Conservation (phyloP, 2,329 filamentous ascomycete species). For the Calonectria multiphialidica region DNA sequence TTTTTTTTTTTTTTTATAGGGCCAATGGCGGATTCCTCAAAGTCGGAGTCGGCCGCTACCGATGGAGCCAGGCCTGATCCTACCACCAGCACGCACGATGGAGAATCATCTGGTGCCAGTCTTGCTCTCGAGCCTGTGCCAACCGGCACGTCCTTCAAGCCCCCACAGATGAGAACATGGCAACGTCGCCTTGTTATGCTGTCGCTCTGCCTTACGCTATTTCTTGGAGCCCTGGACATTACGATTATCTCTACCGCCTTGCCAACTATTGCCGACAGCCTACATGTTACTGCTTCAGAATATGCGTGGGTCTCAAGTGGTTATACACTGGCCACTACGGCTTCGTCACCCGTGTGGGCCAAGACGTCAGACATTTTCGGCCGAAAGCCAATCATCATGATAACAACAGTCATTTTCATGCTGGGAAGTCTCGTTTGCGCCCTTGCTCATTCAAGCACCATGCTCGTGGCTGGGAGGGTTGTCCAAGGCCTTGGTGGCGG, state of each 20-base stretch:
- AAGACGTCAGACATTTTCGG: conserved; percentile 65
- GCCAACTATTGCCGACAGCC: conserved; percentile 40
- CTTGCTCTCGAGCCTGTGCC: conserved; percentile 32
- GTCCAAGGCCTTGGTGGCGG: conserved; percentile 40
- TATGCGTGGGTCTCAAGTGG: conserved; percentile 46
- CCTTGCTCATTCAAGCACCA: conserved; percentile 54
- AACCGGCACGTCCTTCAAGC: conserved; percentile 34
- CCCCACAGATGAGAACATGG: conserved; percentile 33
- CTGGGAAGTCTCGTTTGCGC: conserved; percentile 66
- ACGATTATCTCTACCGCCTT: conserved; percentile 45
- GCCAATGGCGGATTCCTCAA: neutral
- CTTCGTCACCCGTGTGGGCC: conserved; percentile 50
- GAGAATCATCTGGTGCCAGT: conserved; percentile 6
- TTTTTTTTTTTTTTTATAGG: neutral
- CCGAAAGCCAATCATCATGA: conserved; percentile 55
- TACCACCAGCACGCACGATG: conserved; percentile 1
- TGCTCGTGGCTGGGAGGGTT: conserved; percentile 61
- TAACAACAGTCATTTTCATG: conserved; percentile 58
- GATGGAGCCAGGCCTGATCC: neutral
- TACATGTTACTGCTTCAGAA: conserved; percentile 34
- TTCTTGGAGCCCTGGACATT: conserved; percentile 42
- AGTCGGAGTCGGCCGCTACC: conserved; percentile 1
- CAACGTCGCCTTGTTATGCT: conserved; percentile 38
- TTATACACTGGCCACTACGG: conserved; percentile 40
- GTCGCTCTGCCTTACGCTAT: conserved; percentile 41